Conservation (phyloP, 169 alveolate species). For the Eimeria falciformis region DNA sequence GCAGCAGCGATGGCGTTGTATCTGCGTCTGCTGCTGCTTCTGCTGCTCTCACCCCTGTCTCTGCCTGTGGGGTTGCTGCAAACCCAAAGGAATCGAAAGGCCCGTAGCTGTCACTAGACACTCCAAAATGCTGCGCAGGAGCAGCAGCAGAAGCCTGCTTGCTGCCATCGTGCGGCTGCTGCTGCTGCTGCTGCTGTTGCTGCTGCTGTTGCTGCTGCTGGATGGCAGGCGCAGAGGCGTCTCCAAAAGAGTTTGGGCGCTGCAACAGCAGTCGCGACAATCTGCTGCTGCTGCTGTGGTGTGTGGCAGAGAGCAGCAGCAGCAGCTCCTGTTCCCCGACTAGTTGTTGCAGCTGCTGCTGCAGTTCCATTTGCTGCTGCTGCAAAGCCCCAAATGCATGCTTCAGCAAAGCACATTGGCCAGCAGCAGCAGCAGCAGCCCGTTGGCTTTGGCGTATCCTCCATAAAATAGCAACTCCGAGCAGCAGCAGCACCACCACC, state of each 20-base stretch:
- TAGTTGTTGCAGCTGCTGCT: conserved; percentile 32
- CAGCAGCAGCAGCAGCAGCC: conserved; percentile 72
- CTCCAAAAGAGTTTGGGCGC: background rate
- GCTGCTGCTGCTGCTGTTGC: background rate
- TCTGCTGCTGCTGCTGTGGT: conserved; percentile 16
- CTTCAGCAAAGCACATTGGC: conserved; percentile 58
- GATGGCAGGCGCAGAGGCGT: background rate
- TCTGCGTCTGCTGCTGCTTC: background rate
- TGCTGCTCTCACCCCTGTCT: no score
- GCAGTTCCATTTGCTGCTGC: conserved; percentile 42
- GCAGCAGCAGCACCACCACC: background rate
- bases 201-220: conserved; percentile 25
- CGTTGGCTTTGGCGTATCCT: conserved; percentile 47
- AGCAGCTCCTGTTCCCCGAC: conserved; percentile 69
- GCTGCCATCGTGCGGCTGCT: background rate
- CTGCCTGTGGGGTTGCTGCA: no score
- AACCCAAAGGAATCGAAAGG: background rate
- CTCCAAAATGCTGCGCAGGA: background rate
- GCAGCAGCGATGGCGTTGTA: conserved; percentile 36
- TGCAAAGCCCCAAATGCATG: conserved; percentile 55
- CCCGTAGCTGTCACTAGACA: background rate
- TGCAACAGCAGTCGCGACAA: conserved; percentile 24
- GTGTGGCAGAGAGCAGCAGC: conserved; percentile 47
- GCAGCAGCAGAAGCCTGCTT: background rate
- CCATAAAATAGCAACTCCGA: conserved; percentile 42